phyloP scores from a whole-genome alignment of 2,329 filamentous ascomycete species.

The Rutstroemia sydowiana region DNA sequence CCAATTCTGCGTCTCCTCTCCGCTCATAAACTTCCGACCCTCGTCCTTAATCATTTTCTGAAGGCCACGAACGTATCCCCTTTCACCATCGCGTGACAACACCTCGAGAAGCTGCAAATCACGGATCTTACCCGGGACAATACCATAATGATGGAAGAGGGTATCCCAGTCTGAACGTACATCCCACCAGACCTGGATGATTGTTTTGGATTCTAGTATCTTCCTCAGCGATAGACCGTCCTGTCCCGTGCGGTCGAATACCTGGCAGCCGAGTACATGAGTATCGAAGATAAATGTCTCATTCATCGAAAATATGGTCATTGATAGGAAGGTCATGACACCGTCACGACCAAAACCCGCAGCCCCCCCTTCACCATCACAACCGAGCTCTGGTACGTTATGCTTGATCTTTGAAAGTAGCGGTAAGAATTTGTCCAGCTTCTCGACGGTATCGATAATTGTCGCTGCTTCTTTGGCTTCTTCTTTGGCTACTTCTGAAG shows the following conservation, averaged over 20 bases:
- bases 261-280: background rate
- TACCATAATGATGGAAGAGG: background rate
- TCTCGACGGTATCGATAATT: background rate
- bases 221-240: background rate
- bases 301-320: background rate
- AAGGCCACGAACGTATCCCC: background rate
- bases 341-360: background rate
- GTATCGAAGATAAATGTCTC: background rate
- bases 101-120: background rate
- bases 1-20: background rate
- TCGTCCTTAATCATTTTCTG: background rate
- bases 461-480: no score
- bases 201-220: background rate
- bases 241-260: background rate
- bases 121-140: background rate
- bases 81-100: background rate
- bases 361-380: background rate
- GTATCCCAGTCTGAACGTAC: conserved; percentile 1
- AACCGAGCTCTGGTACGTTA: background rate
- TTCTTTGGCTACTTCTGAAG: no score
- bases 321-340: background rate
- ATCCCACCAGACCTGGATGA: conserved; percentile 1
- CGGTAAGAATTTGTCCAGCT: background rate
- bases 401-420: background rate
- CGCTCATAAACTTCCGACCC: background rate